These are phyloP conservation scores for Caryopteris hybrid DNA, from an alignment of 305 asterid genomes.

Conservation along the genomic window DNA sequence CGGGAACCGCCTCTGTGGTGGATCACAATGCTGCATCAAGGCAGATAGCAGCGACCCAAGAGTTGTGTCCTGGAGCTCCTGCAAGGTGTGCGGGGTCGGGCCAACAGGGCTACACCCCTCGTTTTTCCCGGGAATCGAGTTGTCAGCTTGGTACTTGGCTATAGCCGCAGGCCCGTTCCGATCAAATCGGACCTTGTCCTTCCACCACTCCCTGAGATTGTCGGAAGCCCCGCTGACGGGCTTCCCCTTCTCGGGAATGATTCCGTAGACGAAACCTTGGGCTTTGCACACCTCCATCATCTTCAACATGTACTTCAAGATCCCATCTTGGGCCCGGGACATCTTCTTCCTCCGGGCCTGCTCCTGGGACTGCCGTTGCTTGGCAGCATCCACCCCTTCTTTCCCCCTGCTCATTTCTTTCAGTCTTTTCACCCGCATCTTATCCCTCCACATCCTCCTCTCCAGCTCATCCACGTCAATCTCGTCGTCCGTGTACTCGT, in stretches of 20 bases:
- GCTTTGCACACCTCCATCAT: constrained; percentile 94
- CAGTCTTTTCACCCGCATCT: constrained; percentile 48
- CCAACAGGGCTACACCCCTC: constrained; percentile 36
- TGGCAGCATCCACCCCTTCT: constrained; percentile 46
- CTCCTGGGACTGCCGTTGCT: constrained; percentile 67
- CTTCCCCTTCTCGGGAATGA: constrained; percentile 81
- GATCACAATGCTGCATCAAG: constrained; percentile 81
- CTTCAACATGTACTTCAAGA: no score
- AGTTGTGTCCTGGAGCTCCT: constrained; percentile 82
- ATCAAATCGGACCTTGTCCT: constrained; percentile 76
- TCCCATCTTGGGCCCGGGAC: constrained; percentile 88
- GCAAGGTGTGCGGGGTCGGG: constrained; percentile 64
- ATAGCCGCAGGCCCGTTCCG: constrained; percentile 82
- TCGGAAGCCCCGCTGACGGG: constrained; percentile 88
- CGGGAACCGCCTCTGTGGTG: constrained; percentile 85
- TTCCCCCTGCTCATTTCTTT: constrained; percentile 51
- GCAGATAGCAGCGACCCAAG: constrained; percentile 82
- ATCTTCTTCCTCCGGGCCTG: constrained; percentile 83
- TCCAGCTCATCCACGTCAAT: constrained; percentile 68
- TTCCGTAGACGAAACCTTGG: constrained; percentile 85
- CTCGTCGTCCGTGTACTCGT: constrained; percentile 60
- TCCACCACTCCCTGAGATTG: constrained; percentile 89
- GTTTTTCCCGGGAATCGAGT: constrained; percentile 31
- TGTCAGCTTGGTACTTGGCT: constrained; percentile 46
- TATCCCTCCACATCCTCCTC: constrained; percentile 66